Evolutionary conservation across 345 rosid species (phyloP).

Genomic region (Passiflora organensis): DNA sequence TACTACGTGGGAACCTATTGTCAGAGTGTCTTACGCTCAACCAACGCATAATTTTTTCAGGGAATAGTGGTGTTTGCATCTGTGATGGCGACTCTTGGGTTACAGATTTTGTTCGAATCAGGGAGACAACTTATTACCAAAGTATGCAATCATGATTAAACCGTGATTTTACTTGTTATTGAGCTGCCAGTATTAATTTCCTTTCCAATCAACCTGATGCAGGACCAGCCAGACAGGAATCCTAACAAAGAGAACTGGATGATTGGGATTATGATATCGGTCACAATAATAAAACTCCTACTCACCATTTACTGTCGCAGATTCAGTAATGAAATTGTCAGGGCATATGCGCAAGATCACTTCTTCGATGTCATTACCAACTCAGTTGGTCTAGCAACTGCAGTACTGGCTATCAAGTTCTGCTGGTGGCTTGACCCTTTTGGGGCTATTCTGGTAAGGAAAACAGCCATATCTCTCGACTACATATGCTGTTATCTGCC

Average conservation of each 20-base stretch:
- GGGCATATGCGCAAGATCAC: constrained; percentile 53
- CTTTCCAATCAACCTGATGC: no score
- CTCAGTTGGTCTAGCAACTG: constrained; percentile 43
- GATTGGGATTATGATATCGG: constrained; percentile 53
- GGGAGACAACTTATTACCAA: constrained; percentile 37
- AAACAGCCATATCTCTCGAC: background rate
- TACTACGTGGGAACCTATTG: no score
- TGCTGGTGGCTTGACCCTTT: constrained; percentile 55
- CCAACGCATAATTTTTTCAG: no score
- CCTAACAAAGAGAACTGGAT: constrained; percentile 47
- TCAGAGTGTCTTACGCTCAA: no score
- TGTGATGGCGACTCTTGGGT: constrained; percentile 51
- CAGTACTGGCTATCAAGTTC: constrained; percentile 40
- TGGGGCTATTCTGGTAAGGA: constrained; percentile 48
- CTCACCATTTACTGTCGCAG: constrained; percentile 36
- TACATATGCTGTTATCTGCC: no score
- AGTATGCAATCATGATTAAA: constrained; percentile 19
- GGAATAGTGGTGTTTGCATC: constrained; percentile 54
- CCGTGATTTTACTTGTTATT: background rate
- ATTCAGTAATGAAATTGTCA: constrained; percentile 39
- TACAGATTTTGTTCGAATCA: constrained; percentile 52
- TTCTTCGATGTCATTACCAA: constrained; percentile 53
- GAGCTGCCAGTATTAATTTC: background rate
- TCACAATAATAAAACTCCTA: constrained; percentile 36
- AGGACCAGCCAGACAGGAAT: constrained; percentile 46